A percentile compares a stretch with the other conserved stretches of the same genome.
These are phyloP conservation scores for Cutaneotrichosporon sp. DNA, from an alignment of 1,284 basidiomycete genomes.

Conservation along the genomic window DNA sequence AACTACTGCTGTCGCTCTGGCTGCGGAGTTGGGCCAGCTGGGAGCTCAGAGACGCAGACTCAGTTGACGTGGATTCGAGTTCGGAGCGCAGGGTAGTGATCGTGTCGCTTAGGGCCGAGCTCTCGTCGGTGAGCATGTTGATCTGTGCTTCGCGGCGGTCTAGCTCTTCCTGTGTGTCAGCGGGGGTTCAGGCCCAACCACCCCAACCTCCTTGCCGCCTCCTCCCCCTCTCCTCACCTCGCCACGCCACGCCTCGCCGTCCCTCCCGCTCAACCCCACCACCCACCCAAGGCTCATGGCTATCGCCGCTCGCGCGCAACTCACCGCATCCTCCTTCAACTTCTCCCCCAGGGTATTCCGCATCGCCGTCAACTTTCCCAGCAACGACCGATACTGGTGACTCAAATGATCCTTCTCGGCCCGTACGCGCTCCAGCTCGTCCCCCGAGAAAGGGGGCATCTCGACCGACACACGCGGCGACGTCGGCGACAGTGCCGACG, in stretches of 20 bases:
- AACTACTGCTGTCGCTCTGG: slow-evolving; percentile 58
- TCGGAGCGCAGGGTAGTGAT: slow-evolving; percentile 75
- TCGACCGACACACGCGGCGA: slow-evolving; percentile 21
- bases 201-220: not conserved
- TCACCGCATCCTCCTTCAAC: slow-evolving; percentile 89
- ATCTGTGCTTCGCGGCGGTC: slow-evolving; percentile 82
- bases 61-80: slow-evolving; percentile 69
- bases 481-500: slow-evolving; percentile 17
- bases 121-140: slow-evolving; percentile 70
- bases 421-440: slow-evolving; percentile 51
- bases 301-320: not conserved
- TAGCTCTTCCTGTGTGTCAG: slow-evolving; percentile 76
- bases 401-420: slow-evolving; percentile 83
- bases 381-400: slow-evolving; percentile 78
- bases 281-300: no score
- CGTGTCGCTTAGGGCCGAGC: slow-evolving; percentile 67
- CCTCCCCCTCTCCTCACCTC: no score
- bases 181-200: not conserved
- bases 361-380: slow-evolving; percentile 90
- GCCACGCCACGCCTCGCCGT: no score
- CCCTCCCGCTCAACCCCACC: not conserved
- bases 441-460: slow-evolving; percentile 10
- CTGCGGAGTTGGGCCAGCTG: slow-evolving; percentile 63
- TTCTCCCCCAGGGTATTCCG: slow-evolving; percentile 90
- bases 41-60: slow-evolving; percentile 65